Evolutionary conservation across 2,329 filamentous ascomycete species (phyloP).

Genomic region (Chaetomiaceae sp.): DNA sequence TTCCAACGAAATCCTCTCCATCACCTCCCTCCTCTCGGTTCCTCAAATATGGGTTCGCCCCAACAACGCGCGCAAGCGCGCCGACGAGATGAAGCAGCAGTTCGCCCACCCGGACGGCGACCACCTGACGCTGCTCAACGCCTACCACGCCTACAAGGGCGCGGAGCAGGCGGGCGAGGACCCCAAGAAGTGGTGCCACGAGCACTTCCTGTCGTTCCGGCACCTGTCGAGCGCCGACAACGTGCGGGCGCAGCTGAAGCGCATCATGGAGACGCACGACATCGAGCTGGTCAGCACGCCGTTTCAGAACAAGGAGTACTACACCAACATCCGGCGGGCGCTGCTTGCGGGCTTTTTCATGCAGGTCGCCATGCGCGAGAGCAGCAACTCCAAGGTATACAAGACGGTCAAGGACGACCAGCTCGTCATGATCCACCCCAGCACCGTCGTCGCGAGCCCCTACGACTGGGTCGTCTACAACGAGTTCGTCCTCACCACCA

Average conservation of each 20-base stretch:
- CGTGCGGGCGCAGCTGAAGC: constrained; percentile 82
- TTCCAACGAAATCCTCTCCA: constrained; percentile 94
- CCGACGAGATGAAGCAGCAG: constrained; percentile 93
- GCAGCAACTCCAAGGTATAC: constrained; percentile 75
- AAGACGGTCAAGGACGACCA: constrained; percentile 96
- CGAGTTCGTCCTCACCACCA: constrained; percentile 94
- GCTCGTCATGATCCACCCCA: constrained; percentile 85
- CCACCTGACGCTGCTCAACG: constrained; percentile 92
- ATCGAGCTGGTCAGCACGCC: constrained; percentile 81
- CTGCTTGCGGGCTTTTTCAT: constrained; percentile 97
- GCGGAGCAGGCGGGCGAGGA: constrained; percentile 59
- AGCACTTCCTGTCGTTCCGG: constrained; percentile 88
- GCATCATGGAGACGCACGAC: constrained; percentile 92
- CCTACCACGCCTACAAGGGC: constrained; percentile 94
- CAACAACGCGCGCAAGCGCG: constrained; percentile 75
- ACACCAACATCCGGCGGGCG: constrained; percentile 90
- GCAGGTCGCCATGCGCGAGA: constrained; percentile 95
- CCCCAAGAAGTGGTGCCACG: constrained; percentile 87
- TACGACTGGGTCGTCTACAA: constrained; percentile 98
- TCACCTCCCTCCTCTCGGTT: constrained; percentile 88
- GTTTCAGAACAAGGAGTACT: constrained; percentile 95
- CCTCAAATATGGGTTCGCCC: constrained; percentile 91
- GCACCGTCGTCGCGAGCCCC: constrained; percentile 80
- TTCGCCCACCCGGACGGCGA: constrained; percentile 93
- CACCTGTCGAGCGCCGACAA: constrained; percentile 90